phyloP scores from a whole-genome alignment of 2,329 filamentous ascomycete genomes.

The Niveomyces coronatus region DNA sequence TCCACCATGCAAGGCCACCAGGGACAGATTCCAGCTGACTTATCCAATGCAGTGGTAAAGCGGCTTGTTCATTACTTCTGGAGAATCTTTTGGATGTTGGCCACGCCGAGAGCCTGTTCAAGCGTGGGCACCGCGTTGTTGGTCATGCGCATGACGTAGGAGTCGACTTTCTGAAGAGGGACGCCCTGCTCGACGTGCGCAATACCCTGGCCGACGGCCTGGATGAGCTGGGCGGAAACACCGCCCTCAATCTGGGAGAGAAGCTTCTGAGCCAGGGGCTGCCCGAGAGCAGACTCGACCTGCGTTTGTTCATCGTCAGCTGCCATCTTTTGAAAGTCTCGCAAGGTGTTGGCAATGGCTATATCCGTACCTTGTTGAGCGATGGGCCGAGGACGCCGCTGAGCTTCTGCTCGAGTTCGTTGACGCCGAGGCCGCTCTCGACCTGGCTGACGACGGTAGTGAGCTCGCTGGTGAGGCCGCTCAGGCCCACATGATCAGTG shows the following conservation, averaged over 20 bases:
- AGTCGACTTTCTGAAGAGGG: slow-evolving; percentile 13
- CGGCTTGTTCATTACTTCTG: slow-evolving; percentile 1
- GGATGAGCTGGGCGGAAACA: slow-evolving; percentile 10
- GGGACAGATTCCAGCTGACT: no score
- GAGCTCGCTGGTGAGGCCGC: slow-evolving; percentile 10
- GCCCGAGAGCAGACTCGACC: slow-evolving; percentile 14
- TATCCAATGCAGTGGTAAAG: no score
- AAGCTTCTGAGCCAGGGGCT: slow-evolving; percentile 15
- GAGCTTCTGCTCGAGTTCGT: slow-evolving; percentile 14
- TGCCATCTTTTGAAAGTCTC: no score
- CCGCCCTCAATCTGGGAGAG: slow-evolving; percentile 13
- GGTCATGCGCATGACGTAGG: slow-evolving; percentile 14
- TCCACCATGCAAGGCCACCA: no score
- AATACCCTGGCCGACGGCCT: slow-evolving; percentile 16
- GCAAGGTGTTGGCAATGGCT: background rate
- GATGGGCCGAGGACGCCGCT: slow-evolving; percentile 12
- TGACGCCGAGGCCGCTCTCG: slow-evolving; percentile 11
- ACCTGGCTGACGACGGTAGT: slow-evolving; percentile 12
- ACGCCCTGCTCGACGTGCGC: slow-evolving; percentile 15
- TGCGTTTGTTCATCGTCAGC: background rate
- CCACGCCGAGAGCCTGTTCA: slow-evolving; percentile 13
- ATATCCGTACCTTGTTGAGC: slow-evolving; percentile 13
- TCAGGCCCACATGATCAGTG: background rate
- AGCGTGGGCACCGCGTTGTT: slow-evolving; percentile 13
- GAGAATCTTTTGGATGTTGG: slow-evolving; percentile 12